Evolutionary conservation across 2,329 filamentous ascomycete genomes (phyloP).

Genomic region (Fusarium siculi): DNA sequence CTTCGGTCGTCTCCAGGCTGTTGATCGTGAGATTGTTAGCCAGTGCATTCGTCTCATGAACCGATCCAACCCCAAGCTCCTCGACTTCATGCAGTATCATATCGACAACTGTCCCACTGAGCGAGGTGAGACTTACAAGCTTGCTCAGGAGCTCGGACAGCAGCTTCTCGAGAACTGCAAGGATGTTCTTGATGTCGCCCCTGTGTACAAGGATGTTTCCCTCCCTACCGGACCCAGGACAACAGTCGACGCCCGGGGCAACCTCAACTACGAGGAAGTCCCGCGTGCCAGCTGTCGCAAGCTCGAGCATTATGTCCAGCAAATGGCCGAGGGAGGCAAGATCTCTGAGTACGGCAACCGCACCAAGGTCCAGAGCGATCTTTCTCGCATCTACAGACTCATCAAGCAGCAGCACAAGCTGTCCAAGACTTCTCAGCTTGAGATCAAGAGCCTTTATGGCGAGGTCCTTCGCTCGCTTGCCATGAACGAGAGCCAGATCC

Average conservation of each 20-base stretch:
- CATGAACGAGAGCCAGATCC: slow-evolving; percentile 98
- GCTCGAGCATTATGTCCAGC: slow-evolving; percentile 96
- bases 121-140: slow-evolving; percentile 94
- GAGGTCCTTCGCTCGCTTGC: slow-evolving; percentile 93
- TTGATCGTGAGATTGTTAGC: slow-evolving; percentile 98
- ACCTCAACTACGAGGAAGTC: slow-evolving; percentile 90
- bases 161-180: slow-evolving; percentile 98
- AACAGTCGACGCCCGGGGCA: slow-evolving; percentile 90
- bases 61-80: slow-evolving; percentile 91
- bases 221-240: slow-evolving; percentile 92
- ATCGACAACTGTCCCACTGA: slow-evolving; percentile 99
- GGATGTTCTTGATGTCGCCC: slow-evolving; percentile 84
- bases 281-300: slow-evolving; percentile 91
- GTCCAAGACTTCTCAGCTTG: slow-evolving; percentile 93
- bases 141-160: slow-evolving; percentile 93
- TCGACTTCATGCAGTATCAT: slow-evolving; percentile 99
- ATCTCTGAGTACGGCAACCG: slow-evolving; percentile 99
- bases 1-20: slow-evolving; percentile 90
- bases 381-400: slow-evolving; percentile 95
- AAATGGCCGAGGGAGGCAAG: slow-evolving; percentile 98
- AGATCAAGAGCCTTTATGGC: slow-evolving; percentile 95
- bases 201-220: slow-evolving; percentile 95
- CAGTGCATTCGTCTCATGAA: slow-evolving; percentile 99
- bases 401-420: slow-evolving; percentile 99
- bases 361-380: slow-evolving; percentile 96